phyloP scores from a whole-genome alignment of 768 basidiomycete species.

The Tylopilus subfusipes region DNA sequence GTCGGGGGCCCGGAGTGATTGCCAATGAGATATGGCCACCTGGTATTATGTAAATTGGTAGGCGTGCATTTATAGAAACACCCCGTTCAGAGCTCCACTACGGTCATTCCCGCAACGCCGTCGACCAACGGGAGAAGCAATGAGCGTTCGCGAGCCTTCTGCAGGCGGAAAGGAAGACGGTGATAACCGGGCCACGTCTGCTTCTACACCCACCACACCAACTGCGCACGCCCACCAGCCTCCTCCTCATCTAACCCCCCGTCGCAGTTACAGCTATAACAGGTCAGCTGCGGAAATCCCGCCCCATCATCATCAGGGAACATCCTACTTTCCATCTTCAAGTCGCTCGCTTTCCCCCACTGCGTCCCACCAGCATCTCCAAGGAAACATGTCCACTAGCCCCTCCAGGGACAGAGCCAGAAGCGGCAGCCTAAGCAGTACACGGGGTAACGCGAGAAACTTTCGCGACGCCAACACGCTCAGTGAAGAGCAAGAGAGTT shows the following conservation, averaged over 20 bases:
- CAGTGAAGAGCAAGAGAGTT: conserved; percentile 54
- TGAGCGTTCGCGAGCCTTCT: conserved; percentile 19
- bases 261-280: conserved; percentile 52
- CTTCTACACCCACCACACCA: conserved; percentile 42
- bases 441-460: conserved; percentile 44
- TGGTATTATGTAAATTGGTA: background rate
- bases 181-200: conserved; percentile 32
- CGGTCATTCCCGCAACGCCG: background rate
- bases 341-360: conserved; percentile 44
- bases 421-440: conserved; percentile 63
- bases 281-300: conserved; percentile 59
- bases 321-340: conserved; percentile 55
- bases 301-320: conserved; percentile 60
- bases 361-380: conserved; percentile 37
- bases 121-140: background rate
- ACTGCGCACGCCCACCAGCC: conserved; percentile 19
- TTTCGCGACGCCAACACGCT: conserved; percentile 42
- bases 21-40: background rate
- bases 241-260: conserved; percentile 38
- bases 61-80: conserved; percentile 2
- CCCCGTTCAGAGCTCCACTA: background rate
- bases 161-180: conserved; percentile 29
- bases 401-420: conserved; percentile 48
- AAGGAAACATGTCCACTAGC: conserved; percentile 50
- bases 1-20: background rate